These are phyloP conservation scores for Blumeriella jaapii DNA, from an alignment of 2,329 filamentous ascomycete species.

Conservation along the genomic window DNA sequence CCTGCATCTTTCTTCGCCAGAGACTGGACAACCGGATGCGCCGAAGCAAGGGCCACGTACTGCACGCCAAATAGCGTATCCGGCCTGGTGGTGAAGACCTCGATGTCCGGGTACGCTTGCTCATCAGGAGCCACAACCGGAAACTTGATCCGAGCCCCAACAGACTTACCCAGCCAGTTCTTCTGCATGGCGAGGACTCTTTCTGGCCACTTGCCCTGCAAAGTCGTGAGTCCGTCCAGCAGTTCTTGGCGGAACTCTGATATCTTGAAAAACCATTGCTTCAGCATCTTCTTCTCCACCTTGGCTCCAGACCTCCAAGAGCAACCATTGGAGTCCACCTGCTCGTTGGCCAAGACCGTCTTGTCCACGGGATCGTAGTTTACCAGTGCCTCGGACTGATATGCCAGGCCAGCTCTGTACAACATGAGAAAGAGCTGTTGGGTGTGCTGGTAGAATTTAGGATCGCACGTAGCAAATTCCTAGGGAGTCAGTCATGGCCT, in stretches of 20 bases:
- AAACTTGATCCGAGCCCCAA: slow-evolving; percentile 63
- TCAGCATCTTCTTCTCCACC: slow-evolving; percentile 66
- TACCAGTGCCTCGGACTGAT: slow-evolving; percentile 72
- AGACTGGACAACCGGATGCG: slow-evolving; percentile 55
- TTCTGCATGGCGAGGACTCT: slow-evolving; percentile 72
- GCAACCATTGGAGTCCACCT: slow-evolving; percentile 74
- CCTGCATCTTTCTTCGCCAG: slow-evolving; percentile 47
- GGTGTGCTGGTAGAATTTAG: slow-evolving; percentile 80
- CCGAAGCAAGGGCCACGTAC: slow-evolving; percentile 67
- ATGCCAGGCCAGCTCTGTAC: slow-evolving; percentile 62
- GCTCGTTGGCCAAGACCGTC: slow-evolving; percentile 85
- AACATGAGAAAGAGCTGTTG: slow-evolving; percentile 76
- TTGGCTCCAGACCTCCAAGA: slow-evolving; percentile 83
- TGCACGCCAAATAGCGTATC: slow-evolving; percentile 84
- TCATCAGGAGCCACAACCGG: slow-evolving; percentile 34
- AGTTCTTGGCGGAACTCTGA: slow-evolving; percentile 66
- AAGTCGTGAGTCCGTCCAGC: slow-evolving; percentile 55
- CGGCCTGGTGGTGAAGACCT: slow-evolving; percentile 74
- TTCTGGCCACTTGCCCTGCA: slow-evolving; percentile 67
- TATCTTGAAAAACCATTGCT: slow-evolving; percentile 86
- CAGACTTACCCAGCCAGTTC: slow-evolving; percentile 78
- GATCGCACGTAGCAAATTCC: slow-evolving; percentile 78
- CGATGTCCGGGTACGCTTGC: slow-evolving; percentile 32
- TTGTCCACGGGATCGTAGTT: slow-evolving; percentile 87
- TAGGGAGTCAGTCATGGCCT: slow-evolving; percentile 28